Percentiles rank a stretch among this genome's conserved stretches.
These are phyloP conservation scores for Pilobolus umbonatus DNA, from an alignment of 192 early-diverging fungal genomes.

Conservation along the genomic window DNA sequence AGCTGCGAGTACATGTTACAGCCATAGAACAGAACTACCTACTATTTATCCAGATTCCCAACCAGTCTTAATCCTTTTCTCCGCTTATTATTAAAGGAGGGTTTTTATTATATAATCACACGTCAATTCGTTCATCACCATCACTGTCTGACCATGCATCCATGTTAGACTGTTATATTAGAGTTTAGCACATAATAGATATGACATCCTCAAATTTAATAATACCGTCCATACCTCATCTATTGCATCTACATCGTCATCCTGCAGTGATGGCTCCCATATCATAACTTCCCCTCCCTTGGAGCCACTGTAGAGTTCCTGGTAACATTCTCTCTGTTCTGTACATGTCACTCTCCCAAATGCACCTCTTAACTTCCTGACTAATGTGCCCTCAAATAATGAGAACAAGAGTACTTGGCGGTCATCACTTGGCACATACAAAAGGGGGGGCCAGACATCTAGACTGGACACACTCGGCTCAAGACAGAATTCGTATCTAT, in stretches of 20 bases:
- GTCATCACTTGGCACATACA: conserved; percentile 15
- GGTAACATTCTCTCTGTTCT: background rate
- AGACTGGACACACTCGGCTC: conserved; percentile 19
- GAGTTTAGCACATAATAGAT: background rate
- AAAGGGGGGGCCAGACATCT: background rate
- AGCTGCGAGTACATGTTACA: no score
- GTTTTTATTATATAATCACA: no score
- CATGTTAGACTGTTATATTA: conserved; percentile 19
- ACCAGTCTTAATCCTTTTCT: no score
- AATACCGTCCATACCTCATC: background rate
- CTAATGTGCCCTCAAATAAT: background rate
- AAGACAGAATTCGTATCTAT: conserved; percentile 32
- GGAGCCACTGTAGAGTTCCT: conserved; percentile 6
- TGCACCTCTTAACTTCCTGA: background rate
- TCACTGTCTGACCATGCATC: conserved; percentile 52
- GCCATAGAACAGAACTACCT: no score
- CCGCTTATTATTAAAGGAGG: no score
- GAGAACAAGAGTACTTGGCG: conserved; percentile 44
- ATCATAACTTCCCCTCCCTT: background rate
- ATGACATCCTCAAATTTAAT: background rate
- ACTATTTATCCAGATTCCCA: no score
- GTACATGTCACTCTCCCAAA: conserved; percentile 11
- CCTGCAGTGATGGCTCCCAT: conserved; percentile 13
- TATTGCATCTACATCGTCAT: background rate
- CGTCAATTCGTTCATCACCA: conserved; percentile 6